Evolutionary conservation across 1,284 basidiomycete species (phyloP), one percentile per base, ranked within the genome.

Genomic region (Boletellus deceptivus): DNA sequence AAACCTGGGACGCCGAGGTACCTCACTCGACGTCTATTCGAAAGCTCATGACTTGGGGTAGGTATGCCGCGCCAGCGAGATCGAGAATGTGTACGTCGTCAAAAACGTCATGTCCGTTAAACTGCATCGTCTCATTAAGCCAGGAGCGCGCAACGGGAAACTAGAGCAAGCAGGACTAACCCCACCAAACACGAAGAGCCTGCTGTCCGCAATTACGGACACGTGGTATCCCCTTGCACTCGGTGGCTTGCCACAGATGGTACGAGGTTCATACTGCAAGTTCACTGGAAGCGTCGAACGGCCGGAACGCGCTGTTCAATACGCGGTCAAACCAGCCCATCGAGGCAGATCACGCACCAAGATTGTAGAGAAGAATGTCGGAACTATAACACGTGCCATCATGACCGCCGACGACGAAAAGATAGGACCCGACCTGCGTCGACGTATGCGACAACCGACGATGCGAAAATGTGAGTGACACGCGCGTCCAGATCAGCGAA

Each of bases 351-450:
- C 36, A 65, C 77, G 27, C 59, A 91, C 91, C 87, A 29, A 96
- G 83, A 63, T 96, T 94, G 71, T 94, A 92, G 6, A 91, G 75
- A 13, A 93, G 74, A 9, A 96, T 74, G 17, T 96, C 90, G 17
- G 84, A 82, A 24, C 80, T 83, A 68, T 96, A 97, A 40, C 83
- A 75, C 18, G 75, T 72, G 9, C 89, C 88, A 59, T 94, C 89
- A 70, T 96, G 93, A 0, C 94, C 93, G 3, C 93, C 94, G 51
- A 88, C 78, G 50, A 96, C 80, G 71, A 94, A 94, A 1, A 97
- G 80, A 62, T 93, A 95, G 2, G 91, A 93, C n/a, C 94, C 94
- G 16, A 97, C 89, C 65, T 91, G 91, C 0, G 92, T 93, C 4
- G 92, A 80, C 5, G 88, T 89, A 62, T 97, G 93, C 25, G 91